Conservation (phyloP, 305 asterid genomes). For the Fraxinus sp. region DNA sequence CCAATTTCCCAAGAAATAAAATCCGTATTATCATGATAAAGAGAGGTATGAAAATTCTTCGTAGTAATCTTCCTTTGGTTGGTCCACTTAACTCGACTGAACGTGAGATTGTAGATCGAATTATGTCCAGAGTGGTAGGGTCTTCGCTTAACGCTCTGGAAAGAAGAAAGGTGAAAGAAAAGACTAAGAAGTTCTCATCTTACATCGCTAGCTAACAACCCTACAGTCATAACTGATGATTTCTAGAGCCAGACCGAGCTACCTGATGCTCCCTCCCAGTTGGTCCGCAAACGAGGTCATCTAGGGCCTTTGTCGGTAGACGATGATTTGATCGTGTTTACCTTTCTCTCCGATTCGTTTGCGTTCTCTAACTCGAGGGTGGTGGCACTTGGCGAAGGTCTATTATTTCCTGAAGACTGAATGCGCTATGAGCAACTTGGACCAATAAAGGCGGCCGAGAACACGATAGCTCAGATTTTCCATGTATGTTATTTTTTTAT, state of each 20-base stretch:
- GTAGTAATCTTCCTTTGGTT: no score
- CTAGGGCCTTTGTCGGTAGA: not conserved
- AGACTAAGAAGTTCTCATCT: not conserved
- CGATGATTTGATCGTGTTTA: not conserved
- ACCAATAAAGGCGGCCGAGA: not conserved
- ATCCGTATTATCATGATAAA: no score
- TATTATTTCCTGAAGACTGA: not conserved
- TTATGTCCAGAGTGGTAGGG: no score
- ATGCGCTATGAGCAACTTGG: not conserved
- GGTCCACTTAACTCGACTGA: no score
- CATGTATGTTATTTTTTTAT: not conserved
- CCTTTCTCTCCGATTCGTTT: not conserved
- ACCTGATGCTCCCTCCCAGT: not conserved
- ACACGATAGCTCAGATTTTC: not conserved
- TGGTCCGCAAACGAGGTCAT: fast-evolving
- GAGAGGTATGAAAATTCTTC: no score
- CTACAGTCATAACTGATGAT: not conserved
- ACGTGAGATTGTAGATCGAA: no score
- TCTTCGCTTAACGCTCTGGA: no score
- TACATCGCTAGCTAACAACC: not conserved
- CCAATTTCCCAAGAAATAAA: no score
- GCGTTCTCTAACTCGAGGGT: not conserved
- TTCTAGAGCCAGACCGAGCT: not conserved
- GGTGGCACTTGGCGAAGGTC: not conserved
- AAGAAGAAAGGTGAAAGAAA: no score